Evolutionary conservation across 2,329 filamentous ascomycete genomes (phyloP).

Genomic region (Hymenotorrendiella dingleyae): DNA sequence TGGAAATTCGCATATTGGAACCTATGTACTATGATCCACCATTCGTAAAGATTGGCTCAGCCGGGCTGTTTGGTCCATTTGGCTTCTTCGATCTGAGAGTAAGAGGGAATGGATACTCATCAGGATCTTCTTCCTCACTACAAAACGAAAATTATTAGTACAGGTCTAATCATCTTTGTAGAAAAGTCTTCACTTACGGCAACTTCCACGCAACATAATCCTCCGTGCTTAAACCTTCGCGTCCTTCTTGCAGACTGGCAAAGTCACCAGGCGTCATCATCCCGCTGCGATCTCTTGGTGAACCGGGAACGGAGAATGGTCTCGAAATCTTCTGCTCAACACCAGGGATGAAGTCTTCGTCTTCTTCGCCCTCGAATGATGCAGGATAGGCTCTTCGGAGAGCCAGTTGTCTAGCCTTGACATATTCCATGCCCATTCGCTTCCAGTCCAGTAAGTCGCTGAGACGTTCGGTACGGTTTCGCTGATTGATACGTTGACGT

Average conservation of each 20-base stretch:
- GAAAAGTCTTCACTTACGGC: slow-evolving; percentile 62
- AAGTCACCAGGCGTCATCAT: slow-evolving; percentile 99
- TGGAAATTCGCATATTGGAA: too few species aligned
- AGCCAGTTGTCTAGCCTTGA: slow-evolving; percentile 92
- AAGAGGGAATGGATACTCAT: slow-evolving; percentile 67
- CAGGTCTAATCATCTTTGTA: neutral
- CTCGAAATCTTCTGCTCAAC: slow-evolving; percentile 93
- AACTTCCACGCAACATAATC: slow-evolving; percentile 98
- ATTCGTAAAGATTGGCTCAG: slow-evolving; percentile 24
- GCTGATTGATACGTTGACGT: slow-evolving; percentile 95
- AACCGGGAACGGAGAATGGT: slow-evolving; percentile 89
- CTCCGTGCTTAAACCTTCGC: slow-evolving; percentile 88
- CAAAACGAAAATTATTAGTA: slow-evolving; percentile 15
- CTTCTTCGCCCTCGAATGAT: slow-evolving; percentile 74
- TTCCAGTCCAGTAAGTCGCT: slow-evolving; percentile 98
- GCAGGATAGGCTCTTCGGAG: slow-evolving; percentile 84
- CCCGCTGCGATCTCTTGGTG: slow-evolving; percentile 80
- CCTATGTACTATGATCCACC: slow-evolving; percentile 13
- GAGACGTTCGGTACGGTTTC: slow-evolving; percentile 90
- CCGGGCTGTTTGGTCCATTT: slow-evolving; percentile 27
- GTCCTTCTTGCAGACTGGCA: slow-evolving; percentile 89
- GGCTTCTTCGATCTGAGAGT: slow-evolving; percentile 48
- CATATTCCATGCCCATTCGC: slow-evolving; percentile 98
- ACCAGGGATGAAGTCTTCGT: slow-evolving; percentile 85
- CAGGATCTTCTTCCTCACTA: slow-evolving; percentile 90